Evolutionary conservation across 2,329 filamentous ascomycete species (phyloP), one percentile per base, ranked within the genome.

Genomic region (Scedosporium aurantiacum): DNA sequence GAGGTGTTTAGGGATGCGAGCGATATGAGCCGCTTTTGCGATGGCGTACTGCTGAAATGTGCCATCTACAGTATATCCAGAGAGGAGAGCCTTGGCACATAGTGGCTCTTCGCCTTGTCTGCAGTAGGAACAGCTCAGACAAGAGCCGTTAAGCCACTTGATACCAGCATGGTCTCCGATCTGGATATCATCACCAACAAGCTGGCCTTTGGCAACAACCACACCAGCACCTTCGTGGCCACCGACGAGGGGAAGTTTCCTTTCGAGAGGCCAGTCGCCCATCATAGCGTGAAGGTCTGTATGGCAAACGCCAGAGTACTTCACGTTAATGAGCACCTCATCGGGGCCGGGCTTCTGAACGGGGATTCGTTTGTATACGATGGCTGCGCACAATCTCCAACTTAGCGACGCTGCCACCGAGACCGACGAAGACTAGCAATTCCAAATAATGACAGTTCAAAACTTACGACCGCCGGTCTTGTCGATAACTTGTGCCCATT

Each of bases 1-100:
- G 64, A 87, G 82, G 18, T 88, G 84, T 74, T 92, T 88, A 66
- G 89, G 88, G 65, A 97, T 87, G 66, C 87, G 85, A 28, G 91
- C 90, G 16, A 94, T 85, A 74, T 96, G 90, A 18, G 88, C 84
- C 12, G 91, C 91, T 75, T 96, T 95, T 67, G 86, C 91, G 67
- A 96, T 84, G 73, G 83, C 84, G 78, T 96, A 97, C 79, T 96
- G 86, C 79, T 97, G 92, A 82, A 97, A 97, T 45, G 87, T 86
- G 28, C 92, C 92, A 72, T 96, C 90, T 71, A 96, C 90, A 3
- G 90, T 95, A 82, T 95, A 96, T 62, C 93, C 92, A 1, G 90
- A 95, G 47, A 96, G 82, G 45, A 82, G 77, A 25, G 89, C 84
- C 63, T 89, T 78, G 14, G 82, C 74, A 78, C 92, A 97, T 4